Base-by-base conservation (phyloP, 1,284 basidiomycete genomes). In the Rhodotorula sp. region DNA sequence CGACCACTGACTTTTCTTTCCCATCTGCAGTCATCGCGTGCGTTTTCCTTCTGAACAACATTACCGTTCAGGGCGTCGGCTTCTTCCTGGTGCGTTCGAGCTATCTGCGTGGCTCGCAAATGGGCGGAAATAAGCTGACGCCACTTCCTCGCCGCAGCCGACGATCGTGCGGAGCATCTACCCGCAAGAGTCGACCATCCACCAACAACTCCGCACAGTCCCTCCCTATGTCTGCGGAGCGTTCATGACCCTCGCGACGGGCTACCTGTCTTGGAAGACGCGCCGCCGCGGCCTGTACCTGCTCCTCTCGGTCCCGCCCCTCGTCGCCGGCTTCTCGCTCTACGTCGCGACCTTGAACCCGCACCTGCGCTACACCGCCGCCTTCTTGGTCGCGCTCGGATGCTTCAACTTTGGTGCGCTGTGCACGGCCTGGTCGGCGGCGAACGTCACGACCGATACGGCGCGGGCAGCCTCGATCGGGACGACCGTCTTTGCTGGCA, bases 121-220 rank as follows among this genome's bases (percentile, higher is more conserved):
- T 12, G 54, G 23, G 23, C 8, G 49, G 18, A 50, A 10, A 10
- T 5, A 8, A 12, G 31, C 45, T 64, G 31, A 59, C 38, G 21
- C 55, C 0, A 5, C 19, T 2, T 23, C 8, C 15, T 34, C 48
- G 21, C 19, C n/a, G 15, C 16, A 55, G 31, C 64, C 72, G 0
- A 64, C 80, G 2, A 79, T 82, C 28, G 79, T 83, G 21, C 45
- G 66, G 0, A 79, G 78, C 4, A 79, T 83, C 69, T 83, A 80
- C 75, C 82, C 82, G 1, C 67, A 68, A 14, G 65, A 73, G 38
- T 73, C 78, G 0, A 77, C 79, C 15, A 76, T 83, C 55, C 57
- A 77, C 10, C 74, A 80, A 49, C 82, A 83, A 63, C 77, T 81
- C 8, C 73, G 76, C 34, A 81, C 80, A 3, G 80, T 81, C 1